These are phyloP conservation scores for Cyanophora paradoxa DNA, from an alignment of 78 protist species.

Conservation along the genomic window DNA sequence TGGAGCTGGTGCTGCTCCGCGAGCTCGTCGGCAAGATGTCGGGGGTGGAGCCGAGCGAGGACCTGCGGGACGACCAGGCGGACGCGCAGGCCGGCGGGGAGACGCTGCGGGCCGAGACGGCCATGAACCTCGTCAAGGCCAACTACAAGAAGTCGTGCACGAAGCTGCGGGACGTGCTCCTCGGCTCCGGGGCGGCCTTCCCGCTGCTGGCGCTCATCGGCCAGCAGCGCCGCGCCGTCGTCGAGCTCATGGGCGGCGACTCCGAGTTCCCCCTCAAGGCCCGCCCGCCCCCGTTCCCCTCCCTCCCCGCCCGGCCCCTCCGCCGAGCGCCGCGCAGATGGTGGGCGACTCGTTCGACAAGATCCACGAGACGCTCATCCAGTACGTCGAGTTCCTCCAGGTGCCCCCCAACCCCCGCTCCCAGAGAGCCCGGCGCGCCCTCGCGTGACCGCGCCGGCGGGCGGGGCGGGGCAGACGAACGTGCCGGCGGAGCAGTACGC, in stretches of 20 bases:
- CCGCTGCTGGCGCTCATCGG: not conserved
- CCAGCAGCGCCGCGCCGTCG: not conserved
- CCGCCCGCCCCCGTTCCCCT: no score
- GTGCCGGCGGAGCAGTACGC: not conserved
- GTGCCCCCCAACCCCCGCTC: no score
- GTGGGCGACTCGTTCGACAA: constrained; percentile 53
- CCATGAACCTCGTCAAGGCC: not conserved
- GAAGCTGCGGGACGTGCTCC: not conserved
- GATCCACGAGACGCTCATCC: constrained; percentile 55
- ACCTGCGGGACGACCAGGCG: not conserved
- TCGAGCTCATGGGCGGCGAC: not conserved
- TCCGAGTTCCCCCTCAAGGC: no score
- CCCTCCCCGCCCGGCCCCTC: no score
- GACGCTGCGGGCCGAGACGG: constrained; percentile 7
- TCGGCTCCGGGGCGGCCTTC: not conserved
- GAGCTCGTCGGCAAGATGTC: constrained; percentile 12
- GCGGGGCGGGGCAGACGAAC: no score
- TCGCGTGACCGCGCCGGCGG: no score
- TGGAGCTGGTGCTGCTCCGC: constrained; percentile 11
- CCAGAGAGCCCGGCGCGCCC: no score
- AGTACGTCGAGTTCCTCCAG: constrained; percentile 4
- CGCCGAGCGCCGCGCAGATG: no score
- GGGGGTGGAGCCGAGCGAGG: not conserved
- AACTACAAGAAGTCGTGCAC: not conserved
- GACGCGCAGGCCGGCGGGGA: constrained; percentile 67